Conservation (phyloP, 768 basidiomycete species). For the Tephrocybe sp. region DNA sequence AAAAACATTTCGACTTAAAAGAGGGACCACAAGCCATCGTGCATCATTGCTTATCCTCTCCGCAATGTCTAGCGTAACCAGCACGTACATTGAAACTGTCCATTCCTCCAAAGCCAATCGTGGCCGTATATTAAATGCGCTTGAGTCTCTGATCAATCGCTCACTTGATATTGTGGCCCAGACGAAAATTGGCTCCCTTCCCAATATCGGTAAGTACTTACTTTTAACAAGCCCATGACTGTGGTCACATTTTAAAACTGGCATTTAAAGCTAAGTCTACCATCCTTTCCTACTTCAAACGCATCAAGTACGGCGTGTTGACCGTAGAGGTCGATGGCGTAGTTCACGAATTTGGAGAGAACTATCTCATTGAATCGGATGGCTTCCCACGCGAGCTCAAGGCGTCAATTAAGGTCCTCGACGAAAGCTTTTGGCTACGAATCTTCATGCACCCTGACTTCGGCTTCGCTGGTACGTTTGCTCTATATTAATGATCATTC, state of each 20-base stretch:
- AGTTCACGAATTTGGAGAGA: neutral
- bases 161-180: slow-evolving; percentile 1
- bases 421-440: slow-evolving; percentile 10
- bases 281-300: slow-evolving; percentile 2
- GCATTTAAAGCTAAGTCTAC: slow-evolving; percentile 2
- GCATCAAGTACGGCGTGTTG: slow-evolving; percentile 1
- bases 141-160: slow-evolving; percentile 3
- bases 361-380: slow-evolving; percentile 3
- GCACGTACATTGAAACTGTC: slow-evolving; percentile 5
- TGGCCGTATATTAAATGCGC: neutral
- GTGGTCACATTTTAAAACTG: neutral
- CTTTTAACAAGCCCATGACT: too few species aligned
- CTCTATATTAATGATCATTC: too few species aligned
- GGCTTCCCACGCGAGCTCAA: slow-evolving; percentile 1
- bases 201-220: neutral
- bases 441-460: slow-evolving; percentile 12
- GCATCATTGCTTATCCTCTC: neutral
- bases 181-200: neutral
- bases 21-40: neutral
- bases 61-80: slow-evolving; percentile 4
- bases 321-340: slow-evolving; percentile 1
- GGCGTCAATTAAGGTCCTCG: slow-evolving; percentile 5
- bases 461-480: slow-evolving; percentile 5
- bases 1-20: neutral
- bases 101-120: slow-evolving; percentile 4